Conservation (phyloP, 805 yeast genomes). For the Schizosaccharomyces cryophilus region DNA sequence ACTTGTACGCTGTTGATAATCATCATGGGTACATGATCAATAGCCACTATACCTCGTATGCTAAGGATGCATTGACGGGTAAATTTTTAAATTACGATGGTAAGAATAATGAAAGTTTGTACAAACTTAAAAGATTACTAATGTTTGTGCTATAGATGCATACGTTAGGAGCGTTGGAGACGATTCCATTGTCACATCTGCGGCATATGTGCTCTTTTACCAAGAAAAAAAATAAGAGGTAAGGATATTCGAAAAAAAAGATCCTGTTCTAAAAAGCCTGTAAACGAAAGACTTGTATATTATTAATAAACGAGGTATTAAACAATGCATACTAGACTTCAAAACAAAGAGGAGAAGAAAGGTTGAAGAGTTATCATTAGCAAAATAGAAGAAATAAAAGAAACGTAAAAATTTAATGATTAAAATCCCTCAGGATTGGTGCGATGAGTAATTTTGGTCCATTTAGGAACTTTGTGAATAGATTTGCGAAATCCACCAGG, state of each 20-base stretch:
- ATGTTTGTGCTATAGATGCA: conserved; percentile 19
- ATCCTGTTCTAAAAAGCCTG: no score
- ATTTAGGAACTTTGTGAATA: conserved; percentile 24
- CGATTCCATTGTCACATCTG: conserved; percentile 31
- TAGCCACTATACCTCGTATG: conserved; percentile 88
- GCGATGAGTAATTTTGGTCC: conserved; percentile 9
- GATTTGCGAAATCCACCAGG: conserved; percentile 52
- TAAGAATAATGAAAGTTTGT: not conserved
- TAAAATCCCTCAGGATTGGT: not conserved
- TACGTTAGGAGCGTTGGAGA: conserved; percentile 40
- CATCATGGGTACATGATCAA: conserved; percentile 94
- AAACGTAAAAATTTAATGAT: not conserved
- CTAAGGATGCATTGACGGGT: conserved; percentile 46
- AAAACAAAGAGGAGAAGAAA: no score
- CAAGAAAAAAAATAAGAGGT: not conserved
- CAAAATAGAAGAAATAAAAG: not conserved
- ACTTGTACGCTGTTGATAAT: conserved; percentile 77
- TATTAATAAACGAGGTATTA: no score
- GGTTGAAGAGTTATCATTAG: no score
- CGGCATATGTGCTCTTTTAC: conserved; percentile 75
- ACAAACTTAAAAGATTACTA: not conserved
- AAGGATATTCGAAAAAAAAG: not conserved
- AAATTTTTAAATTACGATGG: conserved; percentile 80
- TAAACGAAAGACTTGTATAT: no score
- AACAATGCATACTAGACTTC: no score